Base-by-base conservation (phyloP, 371 early-diverging fungal genomes). In the Apophysomyces elegans region DNA sequence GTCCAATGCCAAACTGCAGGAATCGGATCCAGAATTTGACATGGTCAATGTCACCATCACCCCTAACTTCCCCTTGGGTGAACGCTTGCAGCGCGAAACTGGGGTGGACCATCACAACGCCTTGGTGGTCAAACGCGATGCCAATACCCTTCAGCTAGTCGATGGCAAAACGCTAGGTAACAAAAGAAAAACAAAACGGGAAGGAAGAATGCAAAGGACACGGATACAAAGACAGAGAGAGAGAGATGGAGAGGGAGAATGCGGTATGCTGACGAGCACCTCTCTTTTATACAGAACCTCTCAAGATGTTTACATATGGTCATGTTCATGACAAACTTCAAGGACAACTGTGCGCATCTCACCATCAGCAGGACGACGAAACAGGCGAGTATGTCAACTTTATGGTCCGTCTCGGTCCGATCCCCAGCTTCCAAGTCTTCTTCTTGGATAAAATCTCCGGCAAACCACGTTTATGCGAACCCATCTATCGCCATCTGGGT, bases 1-100 rank as follows among this genome's bases (percentile, higher is more conserved):
- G 0, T 21, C 67, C 5, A 76, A 76, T 38, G 72, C 69, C 37
- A 61, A 65, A 11, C 32, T 68, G 8, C 70, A 73, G 58, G 84
- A 80, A 38, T 8, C 56, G 5, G 80, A 83, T 66, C 74, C 84
- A n/a, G 81, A 80, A 59, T 80, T 74, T 61, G 84, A 83, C 37
- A 73, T 80, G 74, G 88, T 88, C 11, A 86, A 83, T 43, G 88
- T 90, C 1, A 85, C 88, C 16, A 76, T 87, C 37, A 86, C 90
- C 7, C 79, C 84, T n/a, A 85, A 87, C 64, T 90, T 87, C 62
- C 88, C 89, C 4, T 62, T 86, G 9, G 74, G 85, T 4, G 64
- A 63, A 35, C 26, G 37, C 5, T 60, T 82, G 14, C 80, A 76
- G 54, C 41, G 61, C 1, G 78, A 82, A 61, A 71, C 72, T 0